Evolutionary conservation across 352 stramenopile species (phyloP).

Genomic region (Globisporangium spiculum): DNA sequence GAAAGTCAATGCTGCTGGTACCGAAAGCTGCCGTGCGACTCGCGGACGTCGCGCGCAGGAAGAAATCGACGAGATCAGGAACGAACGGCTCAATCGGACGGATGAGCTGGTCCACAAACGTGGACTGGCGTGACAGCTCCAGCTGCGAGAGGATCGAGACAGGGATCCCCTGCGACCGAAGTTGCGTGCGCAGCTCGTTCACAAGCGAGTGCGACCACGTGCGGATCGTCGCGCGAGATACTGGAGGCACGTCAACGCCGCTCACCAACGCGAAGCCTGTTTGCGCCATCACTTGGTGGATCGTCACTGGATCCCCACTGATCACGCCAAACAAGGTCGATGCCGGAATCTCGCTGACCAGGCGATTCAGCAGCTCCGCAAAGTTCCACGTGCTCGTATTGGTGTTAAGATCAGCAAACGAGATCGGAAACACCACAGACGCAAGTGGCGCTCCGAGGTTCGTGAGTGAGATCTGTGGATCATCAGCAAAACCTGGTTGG

Average conservation of each 20-base stretch:
- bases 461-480: conserved; percentile 22
- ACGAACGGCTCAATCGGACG: conserved; percentile 53
- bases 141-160: conserved; percentile 32
- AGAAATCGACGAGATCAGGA: conserved; percentile 48
- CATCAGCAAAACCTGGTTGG: neutral
- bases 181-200: conserved; percentile 41
- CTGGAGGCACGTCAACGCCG: conserved; percentile 56
- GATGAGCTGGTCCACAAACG: conserved; percentile 45
- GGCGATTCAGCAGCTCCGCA: conserved; percentile 43
- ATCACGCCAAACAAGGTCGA: conserved; percentile 55
- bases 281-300: conserved; percentile 57
- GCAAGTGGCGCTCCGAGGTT: conserved; percentile 35
- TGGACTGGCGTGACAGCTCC: conserved; percentile 20
- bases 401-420: conserved; percentile 33
- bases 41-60: conserved; percentile 60
- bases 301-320: conserved; percentile 36
- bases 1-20: conserved; percentile 41
- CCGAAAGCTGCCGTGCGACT: conserved; percentile 49
- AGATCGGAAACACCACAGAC: conserved; percentile 60
- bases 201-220: conserved; percentile 52
- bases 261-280: conserved; percentile 59
- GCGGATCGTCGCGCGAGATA: conserved; percentile 50
- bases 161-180: conserved; percentile 35
- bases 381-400: conserved; percentile 64
- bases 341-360: conserved; percentile 44